Evolutionary conservation across 1,284 basidiomycete species (phyloP).

Genomic region (Ustilago trichophora): DNA sequence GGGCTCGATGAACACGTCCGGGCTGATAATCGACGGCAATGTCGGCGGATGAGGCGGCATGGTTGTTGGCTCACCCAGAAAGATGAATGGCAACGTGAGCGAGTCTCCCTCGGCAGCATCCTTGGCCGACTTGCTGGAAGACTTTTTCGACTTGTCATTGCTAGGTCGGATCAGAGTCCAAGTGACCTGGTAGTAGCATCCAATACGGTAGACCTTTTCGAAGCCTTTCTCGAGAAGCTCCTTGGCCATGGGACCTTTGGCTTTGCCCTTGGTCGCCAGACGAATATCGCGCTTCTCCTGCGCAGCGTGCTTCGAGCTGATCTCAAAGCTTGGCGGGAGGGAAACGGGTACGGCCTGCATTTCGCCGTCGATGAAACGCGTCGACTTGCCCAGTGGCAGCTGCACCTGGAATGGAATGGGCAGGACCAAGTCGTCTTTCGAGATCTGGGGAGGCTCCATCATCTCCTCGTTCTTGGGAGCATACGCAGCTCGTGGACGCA

Average conservation of each 20-base stretch:
- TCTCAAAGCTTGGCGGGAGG: conserved; percentile 59
- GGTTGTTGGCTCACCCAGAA: conserved; percentile 53
- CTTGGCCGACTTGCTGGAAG: conserved; percentile 31
- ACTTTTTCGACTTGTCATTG: conserved; percentile 30
- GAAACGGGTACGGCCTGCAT: conserved; percentile 52
- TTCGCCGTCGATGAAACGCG: conserved; percentile 55
- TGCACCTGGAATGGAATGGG: conserved; percentile 54
- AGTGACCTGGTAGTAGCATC: conserved; percentile 59
- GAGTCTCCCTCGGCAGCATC: conserved; percentile 38
- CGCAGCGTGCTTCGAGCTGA: conserved; percentile 51
- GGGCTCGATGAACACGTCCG: conserved; percentile 36
- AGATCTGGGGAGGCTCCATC: conserved; percentile 38
- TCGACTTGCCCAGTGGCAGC: conserved; percentile 54
- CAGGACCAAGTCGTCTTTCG: conserved; percentile 47
- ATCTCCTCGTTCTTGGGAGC: conserved; percentile 42
- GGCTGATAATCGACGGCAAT: conserved; percentile 41
- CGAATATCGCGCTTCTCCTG: conserved; percentile 49
- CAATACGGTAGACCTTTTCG: conserved; percentile 54
- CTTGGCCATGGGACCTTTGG: conserved; percentile 37
- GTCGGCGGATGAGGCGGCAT: conserved; percentile 51
- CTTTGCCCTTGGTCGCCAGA: conserved; percentile 43
- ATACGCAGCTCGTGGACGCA: conserved; percentile 34
- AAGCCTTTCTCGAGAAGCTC: conserved; percentile 53
- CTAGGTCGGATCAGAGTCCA: conserved; percentile 44
- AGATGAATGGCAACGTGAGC: conserved; percentile 58